These are phyloP conservation scores for Sphenostylis stenocarpa DNA, from an alignment of 306 rosid genomes.

Conservation along the genomic window DNA sequence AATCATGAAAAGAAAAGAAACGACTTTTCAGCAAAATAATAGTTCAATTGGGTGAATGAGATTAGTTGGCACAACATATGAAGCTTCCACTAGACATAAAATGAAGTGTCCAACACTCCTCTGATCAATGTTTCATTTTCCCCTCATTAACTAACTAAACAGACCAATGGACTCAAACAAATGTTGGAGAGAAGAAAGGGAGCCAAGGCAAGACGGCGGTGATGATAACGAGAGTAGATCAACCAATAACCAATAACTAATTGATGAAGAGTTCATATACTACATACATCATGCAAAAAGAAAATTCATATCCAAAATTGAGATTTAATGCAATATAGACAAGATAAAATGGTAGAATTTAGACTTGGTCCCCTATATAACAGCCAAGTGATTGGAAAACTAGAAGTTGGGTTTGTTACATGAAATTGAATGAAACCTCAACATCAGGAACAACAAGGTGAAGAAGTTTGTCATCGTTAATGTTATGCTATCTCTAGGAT, in stretches of 20 bases:
- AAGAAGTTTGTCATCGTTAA: neutral
- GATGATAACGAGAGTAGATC: constrained; percentile 20
- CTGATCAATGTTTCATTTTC: neutral
- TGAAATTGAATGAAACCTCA: constrained; percentile 13
- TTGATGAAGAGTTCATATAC: constrained; percentile 68
- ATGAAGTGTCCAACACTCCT: neutral
- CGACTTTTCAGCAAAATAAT: neutral
- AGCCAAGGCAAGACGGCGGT: neutral
- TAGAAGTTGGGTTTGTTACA: neutral
- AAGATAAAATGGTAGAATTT: neutral
- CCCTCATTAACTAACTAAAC: neutral
- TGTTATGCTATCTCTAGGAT: constrained; percentile 1
- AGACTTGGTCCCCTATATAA: neutral
- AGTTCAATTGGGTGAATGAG: constrained; percentile 2
- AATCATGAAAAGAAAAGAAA: constrained; percentile 9
- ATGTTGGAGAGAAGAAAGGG: neutral
- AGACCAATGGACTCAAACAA: neutral
- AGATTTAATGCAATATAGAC: neutral
- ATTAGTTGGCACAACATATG: constrained; percentile 36
- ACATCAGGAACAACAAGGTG: constrained; percentile 21
- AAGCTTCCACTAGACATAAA: constrained; percentile 11
- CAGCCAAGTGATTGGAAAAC: neutral
- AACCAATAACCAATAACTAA: too few relatives aligned
- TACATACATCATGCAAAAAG: neutral
- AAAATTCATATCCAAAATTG: constrained; percentile 22